Base-by-base conservation (phyloP, 805 yeast genomes). In the Starmera dryadoides region DNA sequence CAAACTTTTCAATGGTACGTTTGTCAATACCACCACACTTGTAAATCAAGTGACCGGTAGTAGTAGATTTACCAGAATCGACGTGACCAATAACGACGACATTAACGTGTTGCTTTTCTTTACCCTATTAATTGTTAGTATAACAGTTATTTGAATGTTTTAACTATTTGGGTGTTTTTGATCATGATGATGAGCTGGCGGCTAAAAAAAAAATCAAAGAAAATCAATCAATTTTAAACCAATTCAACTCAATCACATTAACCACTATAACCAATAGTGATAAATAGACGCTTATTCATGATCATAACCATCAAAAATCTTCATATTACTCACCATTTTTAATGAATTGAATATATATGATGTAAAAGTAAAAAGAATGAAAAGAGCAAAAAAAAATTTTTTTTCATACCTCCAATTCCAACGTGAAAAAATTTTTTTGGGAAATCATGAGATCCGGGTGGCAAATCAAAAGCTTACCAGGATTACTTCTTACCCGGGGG, bases 31-130 rank as follows among this genome's bases (percentile, higher is more conserved):
- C 96, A 85, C 97, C 96, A 79, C 96, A 89, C 91, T 88, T 88
- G 95, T 70, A 89, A 69, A 89, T 88, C 76, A 89, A 85, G 83
- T 89, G 97, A 75, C 97, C 97, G 71, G 98, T 89, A 75, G 97
- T 91, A 68, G 98, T 89, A 54, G 97, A 91, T 79, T 86, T 85
- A 77, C 91, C 91, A 64, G 97, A 89, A 77, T 91, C 98, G 97
- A 93, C 98, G 95, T 91, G 98, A 76, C 98, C 98, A 74, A 91
- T 91, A 70, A 93, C 98, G 74, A 93, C 98, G 77, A 91, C 95
- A 96, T 91, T 91, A 79, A 91, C 86, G 86, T 91, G 98, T 75
- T 78, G 65, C 84, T 91, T 89, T 66, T 81, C 96, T 75, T 87
- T 87, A 81, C 96, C 96, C 95, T 65, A 50, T 63, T 30, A 36